phyloP scores from a whole-genome alignment of 1,139 yeast genomes.

The Candida tropicalis region DNA sequence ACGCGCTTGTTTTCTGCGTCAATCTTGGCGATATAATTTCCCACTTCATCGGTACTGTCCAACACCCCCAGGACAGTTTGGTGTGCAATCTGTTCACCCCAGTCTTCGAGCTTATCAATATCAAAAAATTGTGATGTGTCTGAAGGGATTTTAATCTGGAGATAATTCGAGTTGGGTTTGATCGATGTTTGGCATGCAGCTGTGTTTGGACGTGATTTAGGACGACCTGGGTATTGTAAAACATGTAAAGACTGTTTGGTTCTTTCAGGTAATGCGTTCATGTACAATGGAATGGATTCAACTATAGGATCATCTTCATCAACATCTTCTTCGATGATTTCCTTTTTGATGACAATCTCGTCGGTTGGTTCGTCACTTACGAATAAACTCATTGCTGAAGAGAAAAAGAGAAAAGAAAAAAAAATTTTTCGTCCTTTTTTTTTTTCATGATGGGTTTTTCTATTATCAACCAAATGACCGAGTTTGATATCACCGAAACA shows the following conservation, averaged over 20 bases:
- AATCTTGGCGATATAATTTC: conserved; percentile 41
- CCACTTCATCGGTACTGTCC: conserved; percentile 41
- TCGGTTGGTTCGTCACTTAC: conserved; percentile 9
- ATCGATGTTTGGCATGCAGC: conserved; percentile 54
- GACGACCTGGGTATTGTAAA: conserved; percentile 75
- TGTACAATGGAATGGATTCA: conserved; percentile 68
- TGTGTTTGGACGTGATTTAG: conserved; percentile 49
- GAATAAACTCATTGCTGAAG: neutral
- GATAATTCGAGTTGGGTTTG: conserved; percentile 55
- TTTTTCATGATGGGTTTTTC: too few relatives aligned
- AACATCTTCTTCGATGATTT: conserved; percentile 16
- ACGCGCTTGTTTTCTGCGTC: conserved; percentile 38
- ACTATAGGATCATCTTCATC: conserved; percentile 75
- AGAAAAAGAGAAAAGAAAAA: neutral
- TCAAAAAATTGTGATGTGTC: conserved; percentile 69
- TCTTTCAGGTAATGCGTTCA: conserved; percentile 27
- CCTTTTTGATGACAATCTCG: conserved; percentile 8
- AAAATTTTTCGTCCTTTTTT: too few relatives aligned
- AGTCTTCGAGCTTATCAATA: conserved; percentile 58
- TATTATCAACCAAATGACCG: conserved; percentile 3
- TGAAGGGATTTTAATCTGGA: conserved; percentile 75
- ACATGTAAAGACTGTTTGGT: conserved; percentile 32
- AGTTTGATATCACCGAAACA: conserved; percentile 77
- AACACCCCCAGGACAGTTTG: conserved; percentile 76
- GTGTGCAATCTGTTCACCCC: conserved; percentile 57